Evolutionary conservation across 495 filamentous ascomycete species (phyloP).

Genomic region (Penicillium riverlandense): DNA sequence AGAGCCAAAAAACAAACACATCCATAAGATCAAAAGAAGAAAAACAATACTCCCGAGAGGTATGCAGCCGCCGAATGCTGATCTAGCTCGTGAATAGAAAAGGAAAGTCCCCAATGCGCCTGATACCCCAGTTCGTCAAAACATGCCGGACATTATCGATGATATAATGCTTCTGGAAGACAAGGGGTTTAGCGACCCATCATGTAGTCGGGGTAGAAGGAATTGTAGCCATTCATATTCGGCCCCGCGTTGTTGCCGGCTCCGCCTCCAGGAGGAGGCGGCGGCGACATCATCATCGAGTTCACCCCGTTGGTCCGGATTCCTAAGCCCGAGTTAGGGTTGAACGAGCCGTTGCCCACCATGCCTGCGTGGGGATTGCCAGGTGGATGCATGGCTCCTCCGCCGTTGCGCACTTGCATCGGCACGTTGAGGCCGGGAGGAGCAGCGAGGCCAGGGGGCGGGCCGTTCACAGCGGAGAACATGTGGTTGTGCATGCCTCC

Average conservation of each 20-base stretch:
- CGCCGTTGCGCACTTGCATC: constrained; percentile 29
- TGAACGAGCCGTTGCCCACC: constrained; percentile 31
- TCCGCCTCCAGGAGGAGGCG: constrained; percentile 25
- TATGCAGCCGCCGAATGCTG: constrained; percentile 42
- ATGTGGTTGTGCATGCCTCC: constrained; percentile 50
- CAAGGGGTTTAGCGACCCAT: constrained; percentile 44
- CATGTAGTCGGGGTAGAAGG: constrained; percentile 52
- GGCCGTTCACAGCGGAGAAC: constrained; percentile 67
- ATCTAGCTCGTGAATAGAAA: constrained; percentile 39
- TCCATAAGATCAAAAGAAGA: constrained; percentile 5
- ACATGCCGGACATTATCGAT: constrained; percentile 42
- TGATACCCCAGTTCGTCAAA: constrained; percentile 38
- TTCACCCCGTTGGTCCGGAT: constrained; percentile 36
- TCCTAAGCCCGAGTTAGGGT: constrained; percentile 37
- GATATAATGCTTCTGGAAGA: constrained; percentile 13
- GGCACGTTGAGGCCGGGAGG: constrained; percentile 58
- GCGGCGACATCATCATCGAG: constrained; percentile 36
- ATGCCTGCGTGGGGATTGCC: constrained; percentile 27
- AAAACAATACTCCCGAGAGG: constrained; percentile 35
- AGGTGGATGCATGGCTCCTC: constrained; percentile 22
- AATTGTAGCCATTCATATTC: constrained; percentile 38
- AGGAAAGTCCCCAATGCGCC: constrained; percentile 38
- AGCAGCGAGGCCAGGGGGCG: constrained; percentile 63
- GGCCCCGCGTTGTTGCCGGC: constrained; percentile 29
- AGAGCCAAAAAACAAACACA: constrained; percentile 7